Evolutionary conservation across 176 grass and related monocot species (phyloP), one percentile per base, ranked within the genome.

Genomic region (Saccharum officinarum): DNA sequence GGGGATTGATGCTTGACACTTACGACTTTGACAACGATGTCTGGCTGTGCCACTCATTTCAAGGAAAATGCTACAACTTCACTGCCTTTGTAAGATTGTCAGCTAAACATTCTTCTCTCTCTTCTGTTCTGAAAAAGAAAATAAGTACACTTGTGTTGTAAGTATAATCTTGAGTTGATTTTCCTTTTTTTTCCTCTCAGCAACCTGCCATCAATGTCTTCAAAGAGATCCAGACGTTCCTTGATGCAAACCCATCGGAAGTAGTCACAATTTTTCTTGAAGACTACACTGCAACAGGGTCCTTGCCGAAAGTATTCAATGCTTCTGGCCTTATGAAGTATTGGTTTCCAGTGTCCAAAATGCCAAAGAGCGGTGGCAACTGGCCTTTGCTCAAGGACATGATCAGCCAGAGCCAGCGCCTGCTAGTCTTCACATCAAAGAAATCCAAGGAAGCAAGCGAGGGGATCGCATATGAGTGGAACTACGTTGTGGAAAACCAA

Each of bases 1-100:
- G 95, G 60, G 95, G 95, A 8, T 81, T 97, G 78, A 97, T 97
- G 95, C 92, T 97, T 11, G 95, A 97, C 87, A 95, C 93, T 80
- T 98, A 95, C 36, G 92, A 98, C 76, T 98, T 98, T 54, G 25
- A 91, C 9, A 98, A 93, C 31, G 95, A 93, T 78, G 87, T 98
- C 59, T 98, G 95, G 92, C 54, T 98, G 50, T 98, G 95, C 82
- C 95, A 98, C 81, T 98, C 95, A 36, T 80, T 76, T 69, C 30
- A 69, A 8, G 95, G 92, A 65, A 55, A 62, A 10, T 95, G 95
- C 78, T 92, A 90, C 60, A 98, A 98, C 36, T 59, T 79, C 83
- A 98, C 95, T 33, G 91, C 92, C 46, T 95, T 92, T 66, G 93
- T 98, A 92, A 92, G 72, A 77, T 69, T 57, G 39, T 75, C 65